These are phyloP conservation scores for Penicillium sp. DNA, from an alignment of 2,329 filamentous ascomycete genomes.

Conservation along the genomic window DNA sequence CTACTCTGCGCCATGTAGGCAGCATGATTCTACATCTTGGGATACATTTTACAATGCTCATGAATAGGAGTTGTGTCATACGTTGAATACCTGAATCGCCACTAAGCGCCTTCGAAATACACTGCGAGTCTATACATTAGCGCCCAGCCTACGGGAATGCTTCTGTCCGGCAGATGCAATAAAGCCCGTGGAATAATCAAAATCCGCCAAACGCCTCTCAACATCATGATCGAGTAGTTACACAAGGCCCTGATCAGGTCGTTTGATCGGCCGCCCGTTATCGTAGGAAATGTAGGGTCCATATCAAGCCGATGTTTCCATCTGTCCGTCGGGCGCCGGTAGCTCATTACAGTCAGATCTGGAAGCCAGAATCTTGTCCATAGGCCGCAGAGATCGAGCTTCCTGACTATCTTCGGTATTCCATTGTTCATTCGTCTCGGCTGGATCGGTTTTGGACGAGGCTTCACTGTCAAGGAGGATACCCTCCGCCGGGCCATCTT, in stretches of 20 bases:
- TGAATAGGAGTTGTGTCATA: neutral
- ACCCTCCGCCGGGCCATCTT: conserved; percentile 5
- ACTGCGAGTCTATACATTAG: neutral
- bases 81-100: neutral
- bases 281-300: neutral
- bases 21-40: neutral
- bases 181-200: neutral
- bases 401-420: conserved; percentile 5
- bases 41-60: neutral
- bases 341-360: neutral
- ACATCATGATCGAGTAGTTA: neutral
- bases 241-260: conserved; percentile 1
- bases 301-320: conserved; percentile 9
- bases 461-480: conserved; percentile 7
- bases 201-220: neutral
- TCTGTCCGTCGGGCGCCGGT: neutral
- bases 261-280: neutral
- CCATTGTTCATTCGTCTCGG: neutral
- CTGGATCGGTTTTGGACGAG: conserved; percentile 2
- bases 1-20: neutral
- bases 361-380: conserved; percentile 8
- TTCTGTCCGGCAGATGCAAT: conserved; percentile 2
- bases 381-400: conserved; percentile 1
- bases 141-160: neutral
- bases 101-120: neutral